Evolutionary conservation across 2,329 filamentous ascomycete species (phyloP), one percentile per base, ranked within the genome.

Genomic region (Rhynchosporium graminicola): DNA sequence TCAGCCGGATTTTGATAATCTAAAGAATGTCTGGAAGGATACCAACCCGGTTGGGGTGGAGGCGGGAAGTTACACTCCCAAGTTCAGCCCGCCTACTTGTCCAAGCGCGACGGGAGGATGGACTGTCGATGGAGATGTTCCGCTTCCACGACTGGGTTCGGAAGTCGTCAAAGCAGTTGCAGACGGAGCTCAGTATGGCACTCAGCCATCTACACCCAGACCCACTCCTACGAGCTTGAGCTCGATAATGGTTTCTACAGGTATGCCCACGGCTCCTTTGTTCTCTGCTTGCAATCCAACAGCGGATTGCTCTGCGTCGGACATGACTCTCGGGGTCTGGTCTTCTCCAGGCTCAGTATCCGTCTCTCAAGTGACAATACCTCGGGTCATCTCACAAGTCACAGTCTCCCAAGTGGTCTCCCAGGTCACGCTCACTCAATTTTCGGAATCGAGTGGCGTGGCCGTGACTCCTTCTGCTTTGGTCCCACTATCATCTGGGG

Each of bases 11-110:
- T 96, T 93, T 73, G 74, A 79, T 69, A 95, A 94, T 73, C 82
- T 96, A 63, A 86, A 87, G 77, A 81, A 78, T 26, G 87, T 91
- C 69, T 96, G 92, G 92, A 87, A 87, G 4, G 87, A 83, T 2
- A 77, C 90, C 48, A 63, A 82, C 78, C 20, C 91, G 0, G 84
- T 83, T 0, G 89, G 91, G 28, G 82, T 93, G 42, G 80, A 82
- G 40, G 82, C 82, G 58, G 80, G 83, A 2, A 82, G 82, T 38
- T 91, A 96, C 76, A 81, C 82, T 28, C 80, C 87, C 3, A 80
- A 77, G 1, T 79, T 87, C 10, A 85, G 83, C 1, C 83, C 87
- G 1, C 85, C 88, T 3, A 77, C 82, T 4, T 96, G 92, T 75
- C 92, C 92, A 3, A 76, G 80, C 0, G 86, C 85, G 38, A 93